Evolutionary conservation across 805 yeast species (phyloP).

Genomic region (Ascoidea tarda): DNA sequence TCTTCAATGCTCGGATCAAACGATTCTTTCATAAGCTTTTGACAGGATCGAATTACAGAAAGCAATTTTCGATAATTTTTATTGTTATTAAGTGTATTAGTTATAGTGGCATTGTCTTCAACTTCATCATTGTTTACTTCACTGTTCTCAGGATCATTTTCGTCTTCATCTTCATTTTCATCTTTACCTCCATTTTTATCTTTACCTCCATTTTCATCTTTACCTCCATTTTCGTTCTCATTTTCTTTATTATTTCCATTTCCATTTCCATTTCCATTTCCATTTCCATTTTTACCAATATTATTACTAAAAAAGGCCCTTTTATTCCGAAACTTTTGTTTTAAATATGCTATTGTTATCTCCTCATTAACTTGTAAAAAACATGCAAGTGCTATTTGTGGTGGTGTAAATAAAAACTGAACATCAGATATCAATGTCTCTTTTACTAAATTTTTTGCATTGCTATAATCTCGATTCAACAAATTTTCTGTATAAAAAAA

Average conservation of each 20-base stretch:
- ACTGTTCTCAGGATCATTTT: constrained; percentile 3
- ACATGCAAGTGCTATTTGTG: constrained; percentile 89
- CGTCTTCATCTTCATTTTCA: constrained; percentile 10
- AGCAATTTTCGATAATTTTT: neutral
- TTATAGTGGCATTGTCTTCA: constrained; percentile 1
- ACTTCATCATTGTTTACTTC: constrained; percentile 3
- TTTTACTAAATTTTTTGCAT: constrained; percentile 48
- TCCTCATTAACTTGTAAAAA: constrained; percentile 53
- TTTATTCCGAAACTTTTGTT: constrained; percentile 37
- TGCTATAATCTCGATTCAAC: constrained; percentile 36
- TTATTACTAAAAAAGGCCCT: constrained; percentile 1
- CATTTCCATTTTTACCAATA: constrained; percentile 3
- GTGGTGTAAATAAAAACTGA: constrained; percentile 72
- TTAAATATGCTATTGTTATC: constrained; percentile 51
- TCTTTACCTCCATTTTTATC: constrained; percentile 9
- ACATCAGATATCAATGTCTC: constrained; percentile 69
- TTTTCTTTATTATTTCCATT: constrained; percentile 6
- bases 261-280: constrained; percentile 9
- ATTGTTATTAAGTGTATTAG: neutral
- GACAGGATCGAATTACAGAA: constrained; percentile 24
- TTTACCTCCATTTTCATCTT: constrained; percentile 1
- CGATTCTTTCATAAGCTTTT: constrained; percentile 25
- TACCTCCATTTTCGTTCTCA: constrained; percentile 4
- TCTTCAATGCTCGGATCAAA: constrained; percentile 41
- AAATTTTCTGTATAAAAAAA: constrained; percentile 6